Evolutionary conservation across 257 asterid species (phyloP).

Genomic region (Penstemon barbatus): DNA sequence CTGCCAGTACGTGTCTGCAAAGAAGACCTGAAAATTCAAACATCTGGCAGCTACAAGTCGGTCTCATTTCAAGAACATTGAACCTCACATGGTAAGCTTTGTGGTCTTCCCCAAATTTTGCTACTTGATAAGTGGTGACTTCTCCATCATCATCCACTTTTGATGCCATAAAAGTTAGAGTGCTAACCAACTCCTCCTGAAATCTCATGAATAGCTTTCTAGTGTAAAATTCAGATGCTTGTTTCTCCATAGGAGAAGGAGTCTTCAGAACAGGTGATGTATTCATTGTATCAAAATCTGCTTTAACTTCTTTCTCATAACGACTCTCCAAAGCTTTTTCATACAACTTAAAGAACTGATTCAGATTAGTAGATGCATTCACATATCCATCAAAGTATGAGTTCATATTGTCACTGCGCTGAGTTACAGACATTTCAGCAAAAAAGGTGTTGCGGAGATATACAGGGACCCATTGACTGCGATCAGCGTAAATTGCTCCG

Average conservation of each 20-base stretch:
- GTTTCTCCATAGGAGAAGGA: slow-evolving; percentile 99
- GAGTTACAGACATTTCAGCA: slow-evolving; percentile 90
- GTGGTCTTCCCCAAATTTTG: slow-evolving; percentile 85
- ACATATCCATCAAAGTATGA: slow-evolving; percentile 95
- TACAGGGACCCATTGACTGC: slow-evolving; percentile 91
- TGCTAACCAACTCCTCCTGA: slow-evolving; percentile 91
- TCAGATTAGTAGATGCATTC: slow-evolving; percentile 88
- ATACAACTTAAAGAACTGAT: slow-evolving; percentile 81
- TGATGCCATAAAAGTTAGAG: slow-evolving; percentile 87
- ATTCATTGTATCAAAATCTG: slow-evolving; percentile 88
- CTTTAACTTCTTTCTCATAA: slow-evolving; percentile 92
- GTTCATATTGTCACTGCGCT: slow-evolving; percentile 88
- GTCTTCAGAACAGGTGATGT: slow-evolving; percentile 67
- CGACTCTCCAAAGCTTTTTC: slow-evolving; percentile 98
- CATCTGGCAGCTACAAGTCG: slow-evolving; percentile 90
- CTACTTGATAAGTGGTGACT: slow-evolving; percentile 69
- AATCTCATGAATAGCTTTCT: slow-evolving; percentile 78
- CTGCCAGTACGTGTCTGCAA: slow-evolving; percentile 88
- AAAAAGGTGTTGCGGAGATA: slow-evolving; percentile 86
- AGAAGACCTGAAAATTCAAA: slow-evolving; percentile 95
- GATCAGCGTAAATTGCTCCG: slow-evolving; percentile 58
- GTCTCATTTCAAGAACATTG: slow-evolving; percentile 91
- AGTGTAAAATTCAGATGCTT: slow-evolving; percentile 87
- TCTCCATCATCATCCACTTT: slow-evolving; percentile 80
- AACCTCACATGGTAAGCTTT: slow-evolving; percentile 71